Conservation (phyloP, 164 flowering plant genomes). For the Umbilicus rupestris region DNA sequence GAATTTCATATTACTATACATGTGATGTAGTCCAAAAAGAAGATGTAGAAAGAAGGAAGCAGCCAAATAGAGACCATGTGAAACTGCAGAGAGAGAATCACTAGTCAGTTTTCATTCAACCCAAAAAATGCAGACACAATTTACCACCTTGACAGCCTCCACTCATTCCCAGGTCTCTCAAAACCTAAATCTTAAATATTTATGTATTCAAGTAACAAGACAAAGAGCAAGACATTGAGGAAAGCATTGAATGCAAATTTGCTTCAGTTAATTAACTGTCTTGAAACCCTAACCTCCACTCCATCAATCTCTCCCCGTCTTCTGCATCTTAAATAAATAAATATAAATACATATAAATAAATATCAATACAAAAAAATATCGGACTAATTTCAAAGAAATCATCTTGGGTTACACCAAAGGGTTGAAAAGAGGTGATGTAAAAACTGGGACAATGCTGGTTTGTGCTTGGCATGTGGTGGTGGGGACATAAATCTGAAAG, state of each 20-base stretch:
- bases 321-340: not conserved
- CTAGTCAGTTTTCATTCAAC: not conserved
- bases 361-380: too few species aligned
- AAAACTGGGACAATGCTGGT: not conserved
- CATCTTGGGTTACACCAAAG: not conserved
- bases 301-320: too few species aligned
- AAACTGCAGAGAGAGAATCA: not conserved
- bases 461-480: constrained; percentile 5
- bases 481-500: not conserved
- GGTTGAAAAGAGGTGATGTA: not conserved
- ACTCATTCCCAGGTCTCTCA: not conserved
- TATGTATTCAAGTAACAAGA: not conserved
- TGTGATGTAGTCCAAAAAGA: too few species aligned
- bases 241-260: not conserved
- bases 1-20: too few species aligned
- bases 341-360: too few species aligned
- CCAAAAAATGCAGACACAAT: not conserved
- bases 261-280: not conserved
- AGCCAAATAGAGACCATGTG: constrained; percentile 1
- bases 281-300: constrained; percentile 2
- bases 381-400: too few species aligned
- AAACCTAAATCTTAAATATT: not conserved
- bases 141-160: constrained; percentile 2
- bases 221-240: constrained; percentile 2
- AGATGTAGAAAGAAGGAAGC: not conserved